Base-by-base conservation (phyloP, 106 monocot species). In the Platanthera zijinensis region DNA sequence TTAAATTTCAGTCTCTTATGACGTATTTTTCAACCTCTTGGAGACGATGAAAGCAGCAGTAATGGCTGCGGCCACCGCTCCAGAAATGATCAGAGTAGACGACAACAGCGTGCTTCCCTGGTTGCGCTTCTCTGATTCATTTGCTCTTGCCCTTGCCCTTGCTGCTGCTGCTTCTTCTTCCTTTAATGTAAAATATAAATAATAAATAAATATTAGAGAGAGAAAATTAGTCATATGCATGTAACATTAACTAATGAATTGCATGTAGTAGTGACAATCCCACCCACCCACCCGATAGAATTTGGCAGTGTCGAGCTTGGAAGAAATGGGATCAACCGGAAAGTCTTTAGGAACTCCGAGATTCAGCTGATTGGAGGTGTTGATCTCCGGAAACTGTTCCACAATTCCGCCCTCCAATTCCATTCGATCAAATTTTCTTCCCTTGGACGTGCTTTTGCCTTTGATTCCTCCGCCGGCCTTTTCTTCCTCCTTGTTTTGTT, bases 331-430 rank as follows among this genome's bases (percentile, higher is more conserved):
- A 50, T 74, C 74, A 22, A 53, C 74, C 1, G 74, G 74, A 53
- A 80, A 80, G 5, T 74, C 50, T 32, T 74, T 64, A 5, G 80
- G 80, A 14, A 63, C 61, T 13, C 62, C 74, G 12, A 17, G 80
- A 51, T 73, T 64, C 51, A 80, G n/a, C 51, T 80, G 73, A 48
- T 57, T 47, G 32, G 48, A 14, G 57, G 79, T 57, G 13, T 79
- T 51, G 30, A 48, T 61, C 22, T 57, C 73, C 12, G 73, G 79
- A 21, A 79, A 79, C 3, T 59, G 39, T 12, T 50, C 73, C 13
- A 46, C 74, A 21, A n/a, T 22, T 15, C 28, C 51, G 14, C 9
- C 63, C 39, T 80, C 80, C 11, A 8, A 28, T 17, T 80, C 80
- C 11, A 8, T 50, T 52, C 11, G 25, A 25, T 25, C 25, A 25